Base-by-base conservation (phyloP, 345 rosid species). In the Tarenaya hassleriana region DNA sequence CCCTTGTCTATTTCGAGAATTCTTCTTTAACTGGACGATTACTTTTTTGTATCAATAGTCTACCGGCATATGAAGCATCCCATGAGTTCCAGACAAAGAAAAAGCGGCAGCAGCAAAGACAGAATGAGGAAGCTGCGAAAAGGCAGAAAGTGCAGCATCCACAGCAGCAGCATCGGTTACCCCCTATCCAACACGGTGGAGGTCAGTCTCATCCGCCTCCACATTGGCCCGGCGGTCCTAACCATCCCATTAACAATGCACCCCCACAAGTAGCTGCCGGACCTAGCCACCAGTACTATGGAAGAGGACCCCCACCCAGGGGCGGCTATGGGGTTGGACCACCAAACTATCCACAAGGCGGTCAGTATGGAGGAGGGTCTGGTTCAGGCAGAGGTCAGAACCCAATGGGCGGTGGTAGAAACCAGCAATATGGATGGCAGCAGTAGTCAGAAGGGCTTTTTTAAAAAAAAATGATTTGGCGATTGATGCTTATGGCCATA, bases 41-140 rank as follows among this genome's bases (percentile, higher is more conserved):
- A n/a, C n/a, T n/a, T n/a, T n/a, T n/a, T n/a, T n/a, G n/a, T n/a
- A n/a, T n/a, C n/a, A 45, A 59, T 68, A 91, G 98, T 71, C 75
- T 92, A 59, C 98, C 98, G 3, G 83, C 81, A 67, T 92, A 92
- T 51, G 97, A 92, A 64, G 73, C 97, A 35, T 88, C 98, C 1
- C 98, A 92, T 42, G 98, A 92, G 75, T 88, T 83, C 68, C 97
- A 88, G 64, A 88, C 98, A 19, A 88, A 86, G 87, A 92, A 83
- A 61, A 88, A 79, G 74, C 68, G 97, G 49, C 97, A 85, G 79
- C 94, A 92, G 69, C 97, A 81, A 66, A 78, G 97, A 33, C 95
- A 92, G 56, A 81, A 82, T 7, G 86, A 81, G 62, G 95, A 83
- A 75, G 80, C 73, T 21, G 95, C 98, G 4, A 91, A 84, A 58